Base-by-base conservation (phyloP, 176 grass and related monocot species). In the Oryza australiensis region DNA sequence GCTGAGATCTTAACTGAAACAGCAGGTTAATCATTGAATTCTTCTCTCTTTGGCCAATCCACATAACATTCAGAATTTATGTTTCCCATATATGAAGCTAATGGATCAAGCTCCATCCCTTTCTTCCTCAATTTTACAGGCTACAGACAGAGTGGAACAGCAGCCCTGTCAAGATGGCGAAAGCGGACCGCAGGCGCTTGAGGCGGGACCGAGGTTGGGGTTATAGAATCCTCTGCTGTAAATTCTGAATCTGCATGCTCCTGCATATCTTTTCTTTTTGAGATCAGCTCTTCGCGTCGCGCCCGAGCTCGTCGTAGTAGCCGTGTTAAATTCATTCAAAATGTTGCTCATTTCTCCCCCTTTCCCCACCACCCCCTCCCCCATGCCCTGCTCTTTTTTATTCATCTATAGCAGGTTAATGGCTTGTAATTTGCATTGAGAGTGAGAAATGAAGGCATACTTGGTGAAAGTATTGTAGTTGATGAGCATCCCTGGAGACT, bases 141-240 rank as follows among this genome's bases (percentile, higher is more conserved):
- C 46, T 98, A 20, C 95, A 93, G 70, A 80, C 64, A 2, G 95
- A 98, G 80, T 95, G 92, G 95, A 93, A 83, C 70, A 95, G 92
- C 72, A 98, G 95, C 37, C 95, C 95, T 0, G 88, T 98, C 78
- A 95, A 88, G 79, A 98, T 98, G 95, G 90, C 68, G 0, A 95
- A 95, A 80, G 90, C 92, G 1, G 84, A 97, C 62, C 85, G 76
- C 38, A 88, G 94, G 68, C 83, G 68, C n/a, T 66, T 86, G 40
- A 88, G 86, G 84, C 86, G 67, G 70, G 64, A 82, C 34, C 78
- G 84, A 72, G 72, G 90, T 45, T 98, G 92, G 95, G 79, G 81
- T 68, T 91, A 82, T 32, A 77, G 67, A 70, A 64, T 98, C 78
- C 85, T 91, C 68, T 98, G 95, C 86, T 98, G 95, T 87, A 91